Evolutionary conservation across 768 basidiomycete genomes (phyloP), one percentile per base, ranked within the genome.

Genomic region (Daedalea quercina): DNA sequence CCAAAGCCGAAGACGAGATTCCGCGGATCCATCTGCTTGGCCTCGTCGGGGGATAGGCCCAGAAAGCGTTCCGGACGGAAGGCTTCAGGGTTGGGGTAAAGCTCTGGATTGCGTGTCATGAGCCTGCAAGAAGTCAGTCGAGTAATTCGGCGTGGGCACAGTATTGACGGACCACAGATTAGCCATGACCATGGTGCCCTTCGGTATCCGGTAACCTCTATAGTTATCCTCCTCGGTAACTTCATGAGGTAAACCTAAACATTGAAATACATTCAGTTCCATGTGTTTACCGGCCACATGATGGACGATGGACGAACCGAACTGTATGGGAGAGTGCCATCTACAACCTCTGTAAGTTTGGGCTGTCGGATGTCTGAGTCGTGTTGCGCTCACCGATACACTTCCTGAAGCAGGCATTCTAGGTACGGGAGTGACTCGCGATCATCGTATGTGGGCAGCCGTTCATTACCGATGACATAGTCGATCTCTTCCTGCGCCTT

Each of bases 1-100:
- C 81, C 81, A 63, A 82, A 82, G 9, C 80, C 81, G 58, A 81
- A 82, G 20, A 78, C 69, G 37, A 77, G 59, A 25, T 73, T 71
- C 34, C 70, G 66, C 40, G 80, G 78, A 62, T 80, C 44, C 24
- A 25, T 9, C 11, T 7, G 15, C 13, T 54, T 31, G 9, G 44
- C 15, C 13, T 40, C 37, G 13, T 19, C 37, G 37, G 17, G 34
- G 8, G 34, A 8, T 8, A 19, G 15, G 7, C 6, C 37, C 8
- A 40, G 37, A 61, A 76, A 57, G 8, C 56, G 47, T n/a, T 57
- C 56, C 3, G 56, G 56, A 9, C 28, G 20, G 44, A 57, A 53
- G 13, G 9, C 26, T 22, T 57, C 52, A 1, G 52, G 52, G 7
- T 53, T 34, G 2, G 47, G 42, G 26, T 53, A 57, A 13, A 47